Evolutionary conservation across 1,284 basidiomycete genomes (phyloP), one percentile per base, ranked within the genome.

Genomic region (Tranzscheliella williamsii): DNA sequence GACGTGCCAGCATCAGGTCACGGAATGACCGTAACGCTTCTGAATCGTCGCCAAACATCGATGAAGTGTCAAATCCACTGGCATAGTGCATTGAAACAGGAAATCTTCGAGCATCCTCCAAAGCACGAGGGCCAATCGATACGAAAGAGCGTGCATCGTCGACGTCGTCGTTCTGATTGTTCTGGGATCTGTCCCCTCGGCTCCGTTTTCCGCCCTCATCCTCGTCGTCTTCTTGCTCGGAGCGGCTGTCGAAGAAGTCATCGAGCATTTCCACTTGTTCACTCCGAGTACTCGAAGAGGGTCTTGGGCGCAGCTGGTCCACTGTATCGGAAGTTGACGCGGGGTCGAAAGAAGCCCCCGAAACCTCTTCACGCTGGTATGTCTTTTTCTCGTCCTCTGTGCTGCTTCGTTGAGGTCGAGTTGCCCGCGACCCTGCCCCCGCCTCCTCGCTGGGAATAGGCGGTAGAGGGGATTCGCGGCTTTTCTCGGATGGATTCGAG

Each of bases 11-110:
- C 56, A 69, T 66, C 45, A 64, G 13, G 12, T 67, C 62, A 9
- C 60, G 50, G 43, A 70, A 65, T 8, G 46, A 50, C 4, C 38
- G 43, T 17, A 51, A 60, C 38, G 48, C 56, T 38, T 63, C 65
- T 23, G 54, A 52, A 21, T 60, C 57, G 26, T 64, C 69, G 12
- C 56, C 54, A 1, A 61, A 48, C 39, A 71, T 58, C 34, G 53
- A 61, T 4, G 62, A 63, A 4, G 58, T 49, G 21, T 68, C 66
- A 15, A 69, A 67, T 1, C 63, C 67, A 24, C 67, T 68, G 1
- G 66, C 56, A 27, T 71, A 69, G 40, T 71, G 67, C 64, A 67
- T 72, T 38, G 67, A 70, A 13, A 72, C 55, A 4, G 69, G 69
- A 32, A 72, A 72, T 17, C 69, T 54, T 1, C 56, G 41, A 11